Percentiles rank a stretch among this genome's conserved stretches.
phyloP scores from a whole-genome alignment of 352 stramenopile species.

The Phytopythium vexans region DNA sequence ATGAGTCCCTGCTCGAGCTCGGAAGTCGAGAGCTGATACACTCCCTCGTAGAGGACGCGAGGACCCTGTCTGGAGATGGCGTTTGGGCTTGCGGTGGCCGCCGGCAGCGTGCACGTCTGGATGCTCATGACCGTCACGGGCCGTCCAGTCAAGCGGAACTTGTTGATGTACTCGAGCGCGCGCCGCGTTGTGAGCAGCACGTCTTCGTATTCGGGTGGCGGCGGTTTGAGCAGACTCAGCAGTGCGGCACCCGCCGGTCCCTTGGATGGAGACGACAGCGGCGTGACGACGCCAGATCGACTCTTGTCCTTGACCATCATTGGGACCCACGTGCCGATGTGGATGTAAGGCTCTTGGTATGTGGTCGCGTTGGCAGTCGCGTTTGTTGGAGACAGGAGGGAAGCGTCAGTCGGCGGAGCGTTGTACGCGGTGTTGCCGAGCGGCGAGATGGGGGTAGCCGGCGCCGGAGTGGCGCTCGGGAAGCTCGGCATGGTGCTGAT shows the following conservation, averaged over 20 bases:
- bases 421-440: constrained; percentile 20
- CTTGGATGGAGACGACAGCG: constrained; percentile 5
- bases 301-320: constrained; percentile 52
- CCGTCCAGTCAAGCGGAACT: constrained; percentile 45
- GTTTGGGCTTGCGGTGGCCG: constrained; percentile 57
- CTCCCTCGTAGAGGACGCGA: constrained; percentile 55
- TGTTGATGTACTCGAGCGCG: constrained; percentile 61
- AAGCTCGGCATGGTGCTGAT: constrained; percentile 12
- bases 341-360: constrained; percentile 68
- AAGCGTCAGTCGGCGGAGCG: neutral
- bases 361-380: constrained; percentile 5
- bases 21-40: constrained; percentile 49
- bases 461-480: constrained; percentile 4
- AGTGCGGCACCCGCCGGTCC: constrained; percentile 1
- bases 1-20: constrained; percentile 59
- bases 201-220: constrained; percentile 49
- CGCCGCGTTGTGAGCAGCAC: constrained; percentile 63
- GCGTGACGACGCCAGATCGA: neutral
- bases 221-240: constrained; percentile 31
- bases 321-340: constrained; percentile 75
- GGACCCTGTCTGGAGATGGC: constrained; percentile 60
- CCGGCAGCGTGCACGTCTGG: constrained; percentile 55
- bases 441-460: constrained; percentile 17
- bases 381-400: neutral
- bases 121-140: constrained; percentile 72